These are phyloP conservation scores for Excoecaria cochinchinensis DNA, from an alignment of 345 rosid genomes.

Conservation along the genomic window DNA sequence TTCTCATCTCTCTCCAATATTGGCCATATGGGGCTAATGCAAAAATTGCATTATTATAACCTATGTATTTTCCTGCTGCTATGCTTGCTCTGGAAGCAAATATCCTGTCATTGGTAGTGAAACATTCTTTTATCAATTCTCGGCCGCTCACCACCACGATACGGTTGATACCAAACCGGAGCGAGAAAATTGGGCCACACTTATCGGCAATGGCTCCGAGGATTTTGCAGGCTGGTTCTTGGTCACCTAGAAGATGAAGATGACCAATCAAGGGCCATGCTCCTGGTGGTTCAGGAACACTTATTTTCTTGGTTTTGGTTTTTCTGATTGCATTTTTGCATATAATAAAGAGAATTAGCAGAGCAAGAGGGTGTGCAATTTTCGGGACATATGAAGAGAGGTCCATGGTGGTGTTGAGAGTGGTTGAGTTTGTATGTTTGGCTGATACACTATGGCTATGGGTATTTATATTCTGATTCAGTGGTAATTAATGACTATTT, in stretches of 20 bases:
- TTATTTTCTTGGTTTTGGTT: background rate
- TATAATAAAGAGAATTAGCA: conserved; percentile 4
- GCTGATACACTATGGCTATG: background rate
- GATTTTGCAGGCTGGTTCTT: conserved; percentile 36
- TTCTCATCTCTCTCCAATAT: conserved; percentile 67
- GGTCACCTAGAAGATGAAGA: conserved; percentile 45
- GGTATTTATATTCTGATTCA: background rate
- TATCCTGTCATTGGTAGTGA: conserved; percentile 49
- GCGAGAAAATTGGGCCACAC: conserved; percentile 54
- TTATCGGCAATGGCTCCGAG: conserved; percentile 50
- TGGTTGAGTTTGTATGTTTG: too few species aligned
- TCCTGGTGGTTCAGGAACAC: conserved; percentile 49
- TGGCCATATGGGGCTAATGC: conserved; percentile 56
- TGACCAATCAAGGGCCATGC: conserved; percentile 68
- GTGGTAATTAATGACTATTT: too few species aligned
- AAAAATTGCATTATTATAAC: conserved; percentile 52
- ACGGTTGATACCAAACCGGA: conserved; percentile 44
- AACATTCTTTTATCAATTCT: conserved; percentile 45
- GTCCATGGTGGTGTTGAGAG: background rate
- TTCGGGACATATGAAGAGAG: conserved; percentile 1
- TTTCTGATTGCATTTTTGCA: conserved; percentile 1
- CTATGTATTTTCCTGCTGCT: conserved; percentile 51
- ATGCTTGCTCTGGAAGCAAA: conserved; percentile 54
- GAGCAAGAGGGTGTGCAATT: background rate
- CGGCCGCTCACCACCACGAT: conserved; percentile 44